Evolutionary conservation across 2,329 filamentous ascomycete genomes (phyloP).

Genomic region (Tolypocladium pustulatum): DNA sequence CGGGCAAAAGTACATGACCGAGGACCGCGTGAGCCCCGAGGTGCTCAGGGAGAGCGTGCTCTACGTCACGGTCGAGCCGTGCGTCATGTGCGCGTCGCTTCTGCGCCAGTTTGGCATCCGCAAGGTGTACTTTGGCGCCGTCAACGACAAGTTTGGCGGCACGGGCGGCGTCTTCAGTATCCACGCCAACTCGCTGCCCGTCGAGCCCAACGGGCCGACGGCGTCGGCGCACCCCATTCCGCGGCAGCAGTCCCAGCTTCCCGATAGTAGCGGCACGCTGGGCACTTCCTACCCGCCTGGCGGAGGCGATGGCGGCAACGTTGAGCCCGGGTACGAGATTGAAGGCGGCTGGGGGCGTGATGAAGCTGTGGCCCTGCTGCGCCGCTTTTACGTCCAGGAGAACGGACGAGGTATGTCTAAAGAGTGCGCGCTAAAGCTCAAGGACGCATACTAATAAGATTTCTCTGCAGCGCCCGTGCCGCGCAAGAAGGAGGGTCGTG

Average conservation of each 20-base stretch:
- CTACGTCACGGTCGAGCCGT: constrained; percentile 97
- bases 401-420: constrained; percentile 68
- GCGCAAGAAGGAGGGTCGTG: constrained; percentile 44
- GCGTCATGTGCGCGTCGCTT: constrained; percentile 95
- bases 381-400: constrained; percentile 95
- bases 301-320: constrained; percentile 50
- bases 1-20: constrained; percentile 46
- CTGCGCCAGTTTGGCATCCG: constrained; percentile 80
- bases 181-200: constrained; percentile 50
- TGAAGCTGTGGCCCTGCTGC: constrained; percentile 83
- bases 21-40: constrained; percentile 49
- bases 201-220: constrained; percentile 23
- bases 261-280: constrained; percentile 24
- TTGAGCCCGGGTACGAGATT: constrained; percentile 71
- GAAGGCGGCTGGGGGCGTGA: constrained; percentile 82
- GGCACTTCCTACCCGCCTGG: constrained; percentile 25
- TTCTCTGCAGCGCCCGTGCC: constrained; percentile 33
- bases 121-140: constrained; percentile 87
- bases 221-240: constrained; percentile 29
- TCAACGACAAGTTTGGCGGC: constrained; percentile 94
- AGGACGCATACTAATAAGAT: not conserved
- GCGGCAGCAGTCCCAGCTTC: constrained; percentile 22
- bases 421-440: not conserved
- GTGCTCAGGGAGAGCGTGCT: constrained; percentile 65
- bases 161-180: constrained; percentile 88